Evolutionary conservation across 805 yeast genomes (phyloP).

Genomic region (Debaryomyces tyrocola): DNA sequence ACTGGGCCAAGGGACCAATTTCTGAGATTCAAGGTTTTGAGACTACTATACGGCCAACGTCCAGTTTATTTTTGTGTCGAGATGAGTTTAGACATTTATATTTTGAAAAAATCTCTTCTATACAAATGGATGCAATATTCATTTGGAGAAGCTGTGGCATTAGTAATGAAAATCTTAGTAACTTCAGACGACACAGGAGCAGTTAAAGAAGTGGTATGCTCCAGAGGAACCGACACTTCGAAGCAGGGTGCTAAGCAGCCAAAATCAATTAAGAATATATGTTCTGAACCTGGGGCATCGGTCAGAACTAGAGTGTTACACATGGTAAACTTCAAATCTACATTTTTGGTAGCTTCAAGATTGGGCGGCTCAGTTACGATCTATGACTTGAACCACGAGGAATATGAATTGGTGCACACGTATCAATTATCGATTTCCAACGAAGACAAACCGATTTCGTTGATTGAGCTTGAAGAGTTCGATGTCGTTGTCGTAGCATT

Average conservation of each 20-base stretch:
- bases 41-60: background rate
- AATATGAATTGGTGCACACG: conserved; percentile 36
- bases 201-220: conserved; percentile 62
- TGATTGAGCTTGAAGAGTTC: conserved; percentile 25
- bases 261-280: conserved; percentile 45
- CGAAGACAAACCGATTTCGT: conserved; percentile 32
- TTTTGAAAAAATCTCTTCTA: background rate
- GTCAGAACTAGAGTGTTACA: conserved; percentile 36
- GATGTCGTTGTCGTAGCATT: conserved; percentile 45
- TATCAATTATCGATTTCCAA: conserved; percentile 21
- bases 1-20: conserved; percentile 52
- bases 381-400: conserved; percentile 35
- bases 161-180: conserved; percentile 57
- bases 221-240: conserved; percentile 78
- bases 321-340: conserved; percentile 27
- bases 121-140: conserved; percentile 4
- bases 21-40: background rate
- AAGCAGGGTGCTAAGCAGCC: conserved; percentile 67
- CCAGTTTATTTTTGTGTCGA: background rate
- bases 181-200: conserved; percentile 70
- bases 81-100: background rate
- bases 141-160: background rate
- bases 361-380: conserved; percentile 42
- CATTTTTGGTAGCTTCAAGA: conserved; percentile 43
- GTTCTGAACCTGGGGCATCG: conserved; percentile 25